Percentiles rank a stretch among this genome's conserved stretches.
phyloP scores from a whole-genome alignment of 306 rosid genomes.

The Vicia faba region DNA sequence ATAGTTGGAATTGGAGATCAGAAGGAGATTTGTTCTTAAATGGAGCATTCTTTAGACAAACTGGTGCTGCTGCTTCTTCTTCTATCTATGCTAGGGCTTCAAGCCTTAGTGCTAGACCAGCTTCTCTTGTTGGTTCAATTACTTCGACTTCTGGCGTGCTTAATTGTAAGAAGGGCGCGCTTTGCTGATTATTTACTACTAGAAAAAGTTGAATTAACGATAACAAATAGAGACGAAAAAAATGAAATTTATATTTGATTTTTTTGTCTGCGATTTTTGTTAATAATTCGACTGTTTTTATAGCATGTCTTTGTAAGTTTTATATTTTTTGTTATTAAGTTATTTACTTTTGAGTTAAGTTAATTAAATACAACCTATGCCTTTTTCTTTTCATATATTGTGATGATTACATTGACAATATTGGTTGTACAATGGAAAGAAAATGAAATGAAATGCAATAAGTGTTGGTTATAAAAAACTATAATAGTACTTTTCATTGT shows the following conservation, averaged over 20 bases:
- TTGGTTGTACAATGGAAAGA: slow-evolving; percentile 31
- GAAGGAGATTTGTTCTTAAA: slow-evolving; percentile 81
- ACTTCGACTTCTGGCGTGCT: slow-evolving; percentile 79
- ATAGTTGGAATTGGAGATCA: slow-evolving; percentile 84
- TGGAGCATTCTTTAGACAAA: slow-evolving; percentile 73
- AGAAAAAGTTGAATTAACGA: neutral
- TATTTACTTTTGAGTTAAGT: neutral
- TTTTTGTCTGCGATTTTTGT: neutral
- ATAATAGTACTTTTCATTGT: slow-evolving; percentile 23
- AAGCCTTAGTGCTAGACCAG: slow-evolving; percentile 82
- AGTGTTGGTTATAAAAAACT: slow-evolving; percentile 36
- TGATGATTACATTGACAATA: slow-evolving; percentile 11
- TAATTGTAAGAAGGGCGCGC: slow-evolving; percentile 62
- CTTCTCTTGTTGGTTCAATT: slow-evolving; percentile 82
- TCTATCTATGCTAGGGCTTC: slow-evolving; percentile 71
- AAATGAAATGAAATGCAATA: slow-evolving; percentile 15
- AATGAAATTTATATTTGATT: neutral
- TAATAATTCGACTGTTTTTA: neutral
- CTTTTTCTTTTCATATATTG: slow-evolving; percentile 32
- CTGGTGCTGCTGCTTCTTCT: slow-evolving; percentile 69
- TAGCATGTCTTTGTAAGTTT: neutral
- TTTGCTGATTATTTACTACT: slow-evolving; percentile 45
- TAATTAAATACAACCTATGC: slow-evolving; percentile 29
- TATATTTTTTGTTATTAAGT: neutral
- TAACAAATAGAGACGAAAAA: neutral